Base-by-base conservation (phyloP, 2,329 filamentous ascomycete species). In the Penicillium sp. region DNA sequence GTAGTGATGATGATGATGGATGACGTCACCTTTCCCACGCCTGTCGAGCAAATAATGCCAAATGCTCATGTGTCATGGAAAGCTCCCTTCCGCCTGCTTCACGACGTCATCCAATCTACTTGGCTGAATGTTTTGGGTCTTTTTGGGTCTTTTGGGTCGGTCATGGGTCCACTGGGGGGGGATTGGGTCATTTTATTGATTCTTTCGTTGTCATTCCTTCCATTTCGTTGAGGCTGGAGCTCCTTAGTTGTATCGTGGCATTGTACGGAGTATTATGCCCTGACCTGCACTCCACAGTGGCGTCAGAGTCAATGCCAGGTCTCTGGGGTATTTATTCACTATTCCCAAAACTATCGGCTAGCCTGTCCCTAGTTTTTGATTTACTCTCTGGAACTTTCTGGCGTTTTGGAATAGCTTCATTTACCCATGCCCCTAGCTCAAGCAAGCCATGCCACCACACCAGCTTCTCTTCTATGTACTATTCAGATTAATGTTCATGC, bases 1-100 rank as follows among this genome's bases (percentile, higher is more conserved):
- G 53, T 19, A 49, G 17, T 61, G 58, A 68, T 70, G 68, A 68
- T 70, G 68, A 69, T 70, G 63, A 45, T 56, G 38, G 49, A 57
- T 72, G 69, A 72, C 68, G 68, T 72, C 69, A 70, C 47, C n/a
- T 38, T 13, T 26, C 42, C 24, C 4, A 2, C 15, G 51, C 24
- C 42, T n/a, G 5, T 47, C 19, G 15, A 33, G 33, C 44, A 54
- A 53, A n/a, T n/a, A n/a, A n/a, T n/a, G n/a, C n/a, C n/a, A n/a
- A n/a, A 26, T 59, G 58, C 37, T 64, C 61, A 60, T 62, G 54
- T 61, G 56, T 66, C 64, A 63, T 64, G 64, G 56, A 49, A 67
- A 50, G 45, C 53, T 60, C 53, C 49, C 44, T 17, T 51, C 59
- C 62, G 57, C 57, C 54, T 58, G 61, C 60, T 56, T 62, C 54